phyloP scores from a whole-genome alignment of 1,284 basidiomycete species.

The Sphagnurus paluster region DNA sequence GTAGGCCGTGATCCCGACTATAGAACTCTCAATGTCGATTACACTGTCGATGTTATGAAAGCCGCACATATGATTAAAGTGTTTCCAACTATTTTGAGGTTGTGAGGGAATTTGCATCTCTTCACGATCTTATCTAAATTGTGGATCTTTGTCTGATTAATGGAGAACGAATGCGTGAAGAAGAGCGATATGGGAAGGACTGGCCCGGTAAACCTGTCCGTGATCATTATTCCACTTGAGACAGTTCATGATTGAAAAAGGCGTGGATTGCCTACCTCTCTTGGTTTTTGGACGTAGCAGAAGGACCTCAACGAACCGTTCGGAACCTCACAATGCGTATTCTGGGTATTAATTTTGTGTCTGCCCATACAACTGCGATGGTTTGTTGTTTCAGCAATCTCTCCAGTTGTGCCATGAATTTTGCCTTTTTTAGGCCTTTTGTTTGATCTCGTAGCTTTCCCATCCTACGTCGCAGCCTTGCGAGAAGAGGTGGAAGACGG shows the following conservation, averaged over 20 bases:
- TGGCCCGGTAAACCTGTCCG: constrained; percentile 39
- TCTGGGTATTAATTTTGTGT: constrained; percentile 35
- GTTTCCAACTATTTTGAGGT: constrained; percentile 39
- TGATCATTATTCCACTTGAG: constrained; percentile 17
- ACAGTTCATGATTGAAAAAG: not conserved
- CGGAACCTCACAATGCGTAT: constrained; percentile 29
- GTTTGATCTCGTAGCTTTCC: constrained; percentile 41
- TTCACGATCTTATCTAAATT: constrained; percentile 8
- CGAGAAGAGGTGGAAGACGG: constrained; percentile 50
- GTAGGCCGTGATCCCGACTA: constrained; percentile 43
- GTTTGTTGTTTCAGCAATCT: constrained; percentile 19
- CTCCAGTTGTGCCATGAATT: not conserved
- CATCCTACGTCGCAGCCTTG: constrained; percentile 40
- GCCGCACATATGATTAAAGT: constrained; percentile 27
- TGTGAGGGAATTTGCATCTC: constrained; percentile 28
- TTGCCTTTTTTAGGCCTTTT: constrained; percentile 30
- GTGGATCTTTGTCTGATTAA: constrained; percentile 36
- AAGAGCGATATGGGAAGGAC: constrained; percentile 34
- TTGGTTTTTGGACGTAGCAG: constrained; percentile 34
- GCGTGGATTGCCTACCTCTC: constrained; percentile 29
- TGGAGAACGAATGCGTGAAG: constrained; percentile 36
- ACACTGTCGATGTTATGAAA: constrained; percentile 31
- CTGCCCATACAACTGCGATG: constrained; percentile 35
- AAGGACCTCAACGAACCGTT: constrained; percentile 24
- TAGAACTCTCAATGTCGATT: constrained; percentile 33